Percentiles rank a stretch among this genome's conserved stretches.
phyloP scores from a whole-genome alignment of 2,329 filamentous ascomycete species.

The Sclerotinia sclerotiorum region DNA sequence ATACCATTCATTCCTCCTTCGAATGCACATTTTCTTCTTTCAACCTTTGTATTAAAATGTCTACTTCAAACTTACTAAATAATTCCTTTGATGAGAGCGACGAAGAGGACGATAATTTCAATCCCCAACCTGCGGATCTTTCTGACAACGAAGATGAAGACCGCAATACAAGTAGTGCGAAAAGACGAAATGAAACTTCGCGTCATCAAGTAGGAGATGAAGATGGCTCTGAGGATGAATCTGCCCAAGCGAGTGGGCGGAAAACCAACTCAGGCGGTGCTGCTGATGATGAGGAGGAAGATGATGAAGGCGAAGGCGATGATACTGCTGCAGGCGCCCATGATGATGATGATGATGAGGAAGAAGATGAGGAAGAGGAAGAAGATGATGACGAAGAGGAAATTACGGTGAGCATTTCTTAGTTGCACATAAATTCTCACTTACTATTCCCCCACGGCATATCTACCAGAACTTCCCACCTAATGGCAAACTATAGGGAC shows the following conservation, averaged over 20 bases:
- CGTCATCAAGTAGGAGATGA: conserved; percentile 45
- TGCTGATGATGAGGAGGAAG: conserved; percentile 41
- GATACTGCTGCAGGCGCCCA: conserved; percentile 39
- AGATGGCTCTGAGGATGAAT: conserved; percentile 48
- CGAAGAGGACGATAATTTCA: conserved; percentile 86
- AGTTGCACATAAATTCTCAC: conserved; percentile 1
- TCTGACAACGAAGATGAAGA: conserved; percentile 67
- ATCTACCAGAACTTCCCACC: conserved; percentile 30
- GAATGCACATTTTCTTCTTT: conserved; percentile 19
- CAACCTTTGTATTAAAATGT: conserved; percentile 32
- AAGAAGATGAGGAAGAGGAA: conserved; percentile 52
- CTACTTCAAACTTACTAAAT: conserved; percentile 35
- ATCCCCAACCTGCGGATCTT: conserved; percentile 64
- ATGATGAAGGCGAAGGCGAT: conserved; percentile 47
- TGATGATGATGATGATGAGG: conserved; percentile 47
- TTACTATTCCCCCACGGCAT: conserved; percentile 22
- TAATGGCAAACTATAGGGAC: conserved; percentile 48
- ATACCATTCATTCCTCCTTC: conserved; percentile 1
- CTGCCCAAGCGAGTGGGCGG: conserved; percentile 42
- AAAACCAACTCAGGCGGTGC: conserved; percentile 18
- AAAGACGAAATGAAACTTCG: conserved; percentile 36
- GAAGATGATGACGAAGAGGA: conserved; percentile 66
- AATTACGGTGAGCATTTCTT: conserved; percentile 45
- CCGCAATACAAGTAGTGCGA: conserved; percentile 32
- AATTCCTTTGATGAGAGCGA: conserved; percentile 56